A percentile compares a stretch with the other conserved stretches of the same genome.
Evolutionary conservation across 805 yeast species (phyloP).

Genomic region (Candida chauliodis): DNA sequence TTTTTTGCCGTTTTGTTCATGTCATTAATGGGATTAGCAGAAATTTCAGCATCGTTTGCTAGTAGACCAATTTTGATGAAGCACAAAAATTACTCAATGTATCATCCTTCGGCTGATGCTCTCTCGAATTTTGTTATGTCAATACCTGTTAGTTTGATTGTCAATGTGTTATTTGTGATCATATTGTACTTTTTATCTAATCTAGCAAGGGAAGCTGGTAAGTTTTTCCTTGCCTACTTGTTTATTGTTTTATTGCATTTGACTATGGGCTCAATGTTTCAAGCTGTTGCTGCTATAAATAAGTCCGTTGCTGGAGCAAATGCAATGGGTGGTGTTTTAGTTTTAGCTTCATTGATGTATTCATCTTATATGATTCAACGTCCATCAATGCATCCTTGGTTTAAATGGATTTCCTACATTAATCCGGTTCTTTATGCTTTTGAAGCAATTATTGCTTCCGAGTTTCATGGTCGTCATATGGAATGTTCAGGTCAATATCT

Average conservation of each 20-base stretch:
- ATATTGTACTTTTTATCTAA: conserved; percentile 29
- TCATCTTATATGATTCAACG: conserved; percentile 29
- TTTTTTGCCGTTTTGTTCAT: conserved; percentile 58
- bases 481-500: conserved; percentile 19
- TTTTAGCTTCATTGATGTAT: conserved; percentile 29
- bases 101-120: conserved; percentile 28
- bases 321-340: conserved; percentile 48
- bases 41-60: conserved; percentile 27
- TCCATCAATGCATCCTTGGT: conserved; percentile 34
- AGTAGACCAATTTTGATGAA: conserved; percentile 27
- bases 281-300: conserved; percentile 50
- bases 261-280: conserved; percentile 52
- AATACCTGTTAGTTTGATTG: conserved; percentile 20
- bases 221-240: conserved; percentile 48
- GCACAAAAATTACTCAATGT: conserved; percentile 24
- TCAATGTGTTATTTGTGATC: conserved; percentile 20
- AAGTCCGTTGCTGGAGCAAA: conserved; percentile 55
- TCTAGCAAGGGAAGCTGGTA: conserved; percentile 50
- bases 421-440: conserved; percentile 28
- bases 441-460: conserved; percentile 27
- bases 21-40: conserved; percentile 47
- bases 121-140: conserved; percentile 20
- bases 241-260: conserved; percentile 46
- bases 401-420: conserved; percentile 37
- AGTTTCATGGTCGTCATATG: conserved; percentile 28